A percentile compares a stretch with the other conserved stretches of the same genome.
Evolutionary conservation across 805 yeast genomes (phyloP).

Genomic region (Suhomyces vadensis): DNA sequence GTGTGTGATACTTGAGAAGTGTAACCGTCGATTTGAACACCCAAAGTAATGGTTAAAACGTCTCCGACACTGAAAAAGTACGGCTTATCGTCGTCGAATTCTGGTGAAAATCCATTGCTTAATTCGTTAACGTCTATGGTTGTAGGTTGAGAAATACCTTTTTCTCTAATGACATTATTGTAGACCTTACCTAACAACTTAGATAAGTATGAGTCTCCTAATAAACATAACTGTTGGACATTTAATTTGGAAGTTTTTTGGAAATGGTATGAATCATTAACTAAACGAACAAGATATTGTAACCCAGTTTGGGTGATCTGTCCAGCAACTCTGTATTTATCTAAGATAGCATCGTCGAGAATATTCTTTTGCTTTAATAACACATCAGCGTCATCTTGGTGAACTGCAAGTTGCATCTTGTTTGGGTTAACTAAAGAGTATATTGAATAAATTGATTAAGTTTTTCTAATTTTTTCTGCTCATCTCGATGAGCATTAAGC

Average conservation of each 20-base stretch:
- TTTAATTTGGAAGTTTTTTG: conserved; percentile 47
- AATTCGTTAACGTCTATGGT: conserved; percentile 82
- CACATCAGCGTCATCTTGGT: conserved; percentile 71
- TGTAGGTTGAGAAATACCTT: conserved; percentile 92
- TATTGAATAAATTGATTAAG: background rate
- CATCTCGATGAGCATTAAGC: conserved; percentile 8
- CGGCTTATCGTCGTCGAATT: conserved; percentile 58
- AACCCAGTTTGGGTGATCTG: conserved; percentile 84
- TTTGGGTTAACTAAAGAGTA: conserved; percentile 1
- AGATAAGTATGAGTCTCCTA: conserved; percentile 75
- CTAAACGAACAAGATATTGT: conserved; percentile 60
- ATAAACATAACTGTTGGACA: conserved; percentile 71
- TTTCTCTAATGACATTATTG: conserved; percentile 68
- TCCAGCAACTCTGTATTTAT: conserved; percentile 87
- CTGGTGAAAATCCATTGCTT: conserved; percentile 82
- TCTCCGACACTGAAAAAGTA: conserved; percentile 70
- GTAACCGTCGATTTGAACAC: conserved; percentile 95
- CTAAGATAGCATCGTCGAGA: conserved; percentile 59
- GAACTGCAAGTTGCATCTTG: conserved; percentile 71
- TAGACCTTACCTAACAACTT: conserved; percentile 61
- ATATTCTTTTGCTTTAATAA: conserved; percentile 72
- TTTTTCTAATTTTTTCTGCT: conserved; percentile 6
- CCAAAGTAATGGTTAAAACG: conserved; percentile 78
- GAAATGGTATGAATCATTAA: conserved; percentile 73
- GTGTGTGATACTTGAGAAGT: conserved; percentile 88